A percentile compares a stretch with the other conserved stretches of the same genome.
phyloP scores from a whole-genome alignment of 768 basidiomycete species.

The Inosperma sp. region DNA sequence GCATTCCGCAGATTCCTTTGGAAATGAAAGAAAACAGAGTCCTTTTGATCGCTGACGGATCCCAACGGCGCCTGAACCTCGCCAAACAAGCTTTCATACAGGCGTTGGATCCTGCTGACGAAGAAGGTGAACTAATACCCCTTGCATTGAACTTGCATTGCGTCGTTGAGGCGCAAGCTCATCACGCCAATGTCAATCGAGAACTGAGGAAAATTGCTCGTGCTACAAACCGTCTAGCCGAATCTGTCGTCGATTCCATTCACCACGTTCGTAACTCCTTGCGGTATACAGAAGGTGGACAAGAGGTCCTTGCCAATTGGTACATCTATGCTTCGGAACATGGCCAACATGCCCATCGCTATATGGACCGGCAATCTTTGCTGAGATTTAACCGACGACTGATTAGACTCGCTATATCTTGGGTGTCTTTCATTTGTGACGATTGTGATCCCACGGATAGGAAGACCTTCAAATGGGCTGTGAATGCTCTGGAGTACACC shows the following conservation, averaged over 20 bases:
- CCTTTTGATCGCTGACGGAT: conserved; percentile 88
- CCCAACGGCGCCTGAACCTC: conserved; percentile 64
- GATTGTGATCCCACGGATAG: conserved; percentile 95
- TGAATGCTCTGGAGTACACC: conserved; percentile 91
- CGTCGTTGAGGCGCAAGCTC: conserved; percentile 79
- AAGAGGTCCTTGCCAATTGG: conserved; percentile 91
- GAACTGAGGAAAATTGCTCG: conserved; percentile 89
- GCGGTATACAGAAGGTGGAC: conserved; percentile 54
- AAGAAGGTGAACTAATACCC: conserved; percentile 53
- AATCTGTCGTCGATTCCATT: conserved; percentile 90
- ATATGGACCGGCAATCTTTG: conserved; percentile 72
- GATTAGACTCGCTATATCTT: conserved; percentile 89
- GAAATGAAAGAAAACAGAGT: conserved; percentile 84
- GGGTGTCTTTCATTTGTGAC: conserved; percentile 98
- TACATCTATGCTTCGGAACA: conserved; percentile 96
- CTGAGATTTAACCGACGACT: conserved; percentile 78
- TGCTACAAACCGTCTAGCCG: conserved; percentile 83
- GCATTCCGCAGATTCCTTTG: conserved; percentile 72
- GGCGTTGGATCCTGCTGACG: conserved; percentile 56
- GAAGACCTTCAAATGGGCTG: conserved; percentile 97
- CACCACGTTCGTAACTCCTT: conserved; percentile 76
- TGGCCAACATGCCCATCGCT: conserved; percentile 82
- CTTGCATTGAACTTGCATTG: conserved; percentile 43
- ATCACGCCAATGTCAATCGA: conserved; percentile 82
- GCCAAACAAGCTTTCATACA: conserved; percentile 78